Conservation (phyloP, 2,329 filamentous ascomycete species). For the Fusarium abutilonis region DNA sequence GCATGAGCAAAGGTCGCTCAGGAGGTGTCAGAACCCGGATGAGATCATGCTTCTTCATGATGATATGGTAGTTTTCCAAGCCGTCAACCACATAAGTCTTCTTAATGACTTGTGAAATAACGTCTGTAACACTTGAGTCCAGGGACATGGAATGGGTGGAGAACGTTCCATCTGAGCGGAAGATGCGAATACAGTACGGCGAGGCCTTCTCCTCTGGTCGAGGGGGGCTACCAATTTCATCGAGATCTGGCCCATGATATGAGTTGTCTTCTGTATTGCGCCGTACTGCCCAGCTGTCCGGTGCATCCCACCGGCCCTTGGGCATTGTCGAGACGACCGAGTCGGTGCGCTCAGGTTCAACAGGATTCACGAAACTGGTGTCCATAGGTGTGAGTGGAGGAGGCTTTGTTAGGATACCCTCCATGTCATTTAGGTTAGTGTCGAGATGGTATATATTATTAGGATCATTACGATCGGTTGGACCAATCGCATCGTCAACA, state of each 20-base stretch:
- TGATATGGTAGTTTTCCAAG: conserved; percentile 92
- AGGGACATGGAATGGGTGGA: conserved; percentile 87
- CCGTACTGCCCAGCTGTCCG: conserved; percentile 95
- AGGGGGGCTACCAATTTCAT: conserved; percentile 73
- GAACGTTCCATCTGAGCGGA: conserved; percentile 93
- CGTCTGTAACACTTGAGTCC: conserved; percentile 85
- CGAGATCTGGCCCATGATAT: conserved; percentile 66
- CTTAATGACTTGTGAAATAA: conserved; percentile 89
- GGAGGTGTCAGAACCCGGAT: conserved; percentile 80
- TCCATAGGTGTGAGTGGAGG: conserved; percentile 77
- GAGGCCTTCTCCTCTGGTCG: conserved; percentile 77
- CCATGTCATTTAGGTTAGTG: conserved; percentile 89
- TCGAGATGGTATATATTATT: conserved; percentile 80
- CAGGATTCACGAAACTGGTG: conserved; percentile 58
- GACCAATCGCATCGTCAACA: conserved; percentile 67
- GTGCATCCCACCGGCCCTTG: conserved; percentile 84
- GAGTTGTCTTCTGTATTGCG: conserved; percentile 73
- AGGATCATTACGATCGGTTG: conserved; percentile 67
- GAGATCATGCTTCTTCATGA: conserved; percentile 91
- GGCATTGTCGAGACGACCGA: conserved; percentile 49
- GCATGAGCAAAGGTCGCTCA: conserved; percentile 88
- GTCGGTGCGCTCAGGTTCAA: conserved; percentile 56
- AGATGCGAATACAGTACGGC: conserved; percentile 93
- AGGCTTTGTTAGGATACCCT: conserved; percentile 82
- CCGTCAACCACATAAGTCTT: conserved; percentile 94